These are phyloP conservation scores for Bimuria novae-zelandiae DNA, from an alignment of 2,329 filamentous ascomycete genomes.

Conservation along the genomic window DNA sequence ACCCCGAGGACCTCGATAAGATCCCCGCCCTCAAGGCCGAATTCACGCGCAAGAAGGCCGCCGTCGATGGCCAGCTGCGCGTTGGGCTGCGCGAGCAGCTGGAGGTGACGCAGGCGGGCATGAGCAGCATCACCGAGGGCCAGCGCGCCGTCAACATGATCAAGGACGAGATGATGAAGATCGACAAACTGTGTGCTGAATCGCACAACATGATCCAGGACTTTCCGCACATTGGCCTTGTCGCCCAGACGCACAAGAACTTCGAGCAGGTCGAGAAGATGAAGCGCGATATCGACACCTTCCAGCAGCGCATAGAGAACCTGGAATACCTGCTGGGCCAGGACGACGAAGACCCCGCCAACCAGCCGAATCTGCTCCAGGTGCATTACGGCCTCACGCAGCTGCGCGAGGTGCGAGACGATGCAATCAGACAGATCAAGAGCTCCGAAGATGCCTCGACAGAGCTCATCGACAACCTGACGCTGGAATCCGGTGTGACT, in stretches of 20 bases:
- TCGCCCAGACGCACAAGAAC: slow-evolving; percentile 93
- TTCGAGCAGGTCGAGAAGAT: slow-evolving; percentile 93
- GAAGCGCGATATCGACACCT: slow-evolving; percentile 86
- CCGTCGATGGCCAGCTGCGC: slow-evolving; percentile 87
- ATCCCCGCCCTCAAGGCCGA: slow-evolving; percentile 87
- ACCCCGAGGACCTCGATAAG: slow-evolving; percentile 97
- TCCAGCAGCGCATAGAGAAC: slow-evolving; percentile 74
- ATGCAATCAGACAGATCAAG: slow-evolving; percentile 95
- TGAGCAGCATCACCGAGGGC: slow-evolving; percentile 84
- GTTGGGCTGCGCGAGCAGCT: slow-evolving; percentile 89
- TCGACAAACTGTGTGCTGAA: slow-evolving; percentile 95
- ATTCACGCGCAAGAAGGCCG: slow-evolving; percentile 90
- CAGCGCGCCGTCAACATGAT: slow-evolving; percentile 91
- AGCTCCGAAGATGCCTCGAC: slow-evolving; percentile 83
- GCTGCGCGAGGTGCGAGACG: slow-evolving; percentile 90
- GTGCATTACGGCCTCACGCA: slow-evolving; percentile 92
- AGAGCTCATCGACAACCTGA: slow-evolving; percentile 79
- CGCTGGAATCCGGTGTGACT: slow-evolving; percentile 70
- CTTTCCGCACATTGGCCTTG: slow-evolving; percentile 88
- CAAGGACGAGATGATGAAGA: slow-evolving; percentile 98
- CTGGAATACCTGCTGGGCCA: slow-evolving; percentile 79
- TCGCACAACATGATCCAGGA: slow-evolving; percentile 97
- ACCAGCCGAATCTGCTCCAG: slow-evolving; percentile 87
- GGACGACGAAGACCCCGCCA: slow-evolving; percentile 84
- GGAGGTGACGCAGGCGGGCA: slow-evolving; percentile 90